Evolutionary conservation across 306 rosid species (phyloP).

Genomic region (Inga oerstediana): DNA sequence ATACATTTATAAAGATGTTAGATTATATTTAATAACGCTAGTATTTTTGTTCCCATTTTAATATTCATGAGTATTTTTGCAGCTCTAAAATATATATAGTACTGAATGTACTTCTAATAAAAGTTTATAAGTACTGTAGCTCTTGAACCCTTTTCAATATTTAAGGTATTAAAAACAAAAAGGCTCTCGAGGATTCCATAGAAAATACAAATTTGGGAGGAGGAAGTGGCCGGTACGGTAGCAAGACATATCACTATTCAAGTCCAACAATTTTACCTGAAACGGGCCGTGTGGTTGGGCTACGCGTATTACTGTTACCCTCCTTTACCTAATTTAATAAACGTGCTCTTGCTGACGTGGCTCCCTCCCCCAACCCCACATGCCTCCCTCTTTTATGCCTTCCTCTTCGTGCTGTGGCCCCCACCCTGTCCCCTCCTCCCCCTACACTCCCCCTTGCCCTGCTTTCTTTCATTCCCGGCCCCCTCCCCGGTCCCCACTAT

Average conservation of each 20-base stretch:
- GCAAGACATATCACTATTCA: slow-evolving; percentile 20
- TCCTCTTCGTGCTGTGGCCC: slow-evolving; percentile 40
- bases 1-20: too few relatives aligned
- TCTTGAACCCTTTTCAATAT: too few relatives aligned
- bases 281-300: slow-evolving; percentile 41
- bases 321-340: slow-evolving; percentile 33
- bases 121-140: too few relatives aligned
- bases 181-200: too few relatives aligned
- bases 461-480: not conserved
- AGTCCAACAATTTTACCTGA: slow-evolving; percentile 41
- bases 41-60: too few relatives aligned
- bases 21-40: too few relatives aligned
- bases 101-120: fast-evolving
- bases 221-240: slow-evolving; percentile 10
- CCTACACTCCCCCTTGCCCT: slow-evolving; percentile 34
- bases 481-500: not conserved
- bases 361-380: slow-evolving; percentile 41
- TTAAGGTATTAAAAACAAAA: too few relatives aligned
- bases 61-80: too few relatives aligned
- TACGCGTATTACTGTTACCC: slow-evolving; percentile 45
- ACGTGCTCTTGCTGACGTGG: slow-evolving; percentile 44
- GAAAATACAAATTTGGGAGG: not conserved
- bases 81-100: too few relatives aligned
- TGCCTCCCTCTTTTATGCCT: slow-evolving; percentile 43
- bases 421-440: slow-evolving; percentile 41